Evolutionary conservation across 768 basidiomycete genomes (phyloP).

Genomic region (Pleurotus tuoliensis): DNA sequence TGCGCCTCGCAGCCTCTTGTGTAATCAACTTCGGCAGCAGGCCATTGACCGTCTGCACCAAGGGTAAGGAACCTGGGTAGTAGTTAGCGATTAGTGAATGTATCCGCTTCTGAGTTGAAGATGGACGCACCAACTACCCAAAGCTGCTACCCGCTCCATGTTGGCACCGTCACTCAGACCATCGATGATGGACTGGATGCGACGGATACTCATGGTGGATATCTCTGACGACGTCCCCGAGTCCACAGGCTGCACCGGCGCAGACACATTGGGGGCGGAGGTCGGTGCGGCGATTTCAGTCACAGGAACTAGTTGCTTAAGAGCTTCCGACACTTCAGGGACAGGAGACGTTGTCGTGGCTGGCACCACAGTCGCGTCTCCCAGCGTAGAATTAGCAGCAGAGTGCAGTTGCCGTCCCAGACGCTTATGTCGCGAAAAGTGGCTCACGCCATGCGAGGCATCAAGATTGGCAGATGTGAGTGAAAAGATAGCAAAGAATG

Average conservation of each 20-base stretch:
- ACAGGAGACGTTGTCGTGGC: not conserved
- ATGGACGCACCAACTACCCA: not conserved
- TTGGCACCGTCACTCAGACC: constrained; percentile 24
- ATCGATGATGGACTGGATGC: constrained; percentile 38
- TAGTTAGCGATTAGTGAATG: not conserved
- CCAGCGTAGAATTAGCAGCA: not conserved
- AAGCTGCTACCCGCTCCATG: constrained; percentile 17
- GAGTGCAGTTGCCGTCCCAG: not conserved
- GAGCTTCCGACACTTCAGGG: not conserved
- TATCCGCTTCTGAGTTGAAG: constrained; percentile 28
- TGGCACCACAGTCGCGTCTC: too few species aligned
- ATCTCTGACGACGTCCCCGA: not conserved
- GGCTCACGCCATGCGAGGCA: not conserved
- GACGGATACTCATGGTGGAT: constrained; percentile 28
- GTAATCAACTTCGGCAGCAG: constrained; percentile 53
- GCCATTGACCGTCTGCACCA: constrained; percentile 48
- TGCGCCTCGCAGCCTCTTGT: constrained; percentile 57
- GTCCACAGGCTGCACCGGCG: not conserved
- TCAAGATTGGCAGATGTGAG: too few species aligned
- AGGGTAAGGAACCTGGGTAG: constrained; percentile 44
- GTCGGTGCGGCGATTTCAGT: too few species aligned
- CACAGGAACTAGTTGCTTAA: too few species aligned
- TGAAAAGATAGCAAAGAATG: not conserved
- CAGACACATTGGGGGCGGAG: too few species aligned
- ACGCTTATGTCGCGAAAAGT: not conserved